phyloP scores from a whole-genome alignment of 495 filamentous ascomycete genomes.

The Cairneyella variabilis region DNA sequence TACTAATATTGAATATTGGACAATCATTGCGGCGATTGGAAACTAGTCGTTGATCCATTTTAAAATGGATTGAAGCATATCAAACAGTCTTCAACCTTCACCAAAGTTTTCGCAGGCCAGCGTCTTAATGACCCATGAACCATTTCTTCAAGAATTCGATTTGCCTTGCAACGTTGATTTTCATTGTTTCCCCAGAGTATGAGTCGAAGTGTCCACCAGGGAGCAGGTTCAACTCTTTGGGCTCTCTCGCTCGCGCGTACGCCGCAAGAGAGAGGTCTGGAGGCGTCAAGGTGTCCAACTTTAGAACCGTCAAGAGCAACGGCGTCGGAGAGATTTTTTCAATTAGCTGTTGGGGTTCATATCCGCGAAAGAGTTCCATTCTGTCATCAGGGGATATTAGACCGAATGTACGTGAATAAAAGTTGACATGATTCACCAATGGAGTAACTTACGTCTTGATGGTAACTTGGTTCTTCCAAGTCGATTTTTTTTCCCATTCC shows the following conservation, averaged over 20 bases:
- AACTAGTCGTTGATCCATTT: no score
- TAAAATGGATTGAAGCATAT: no score
- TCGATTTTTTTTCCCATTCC: not conserved
- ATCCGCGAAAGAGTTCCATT: slow-evolving; percentile 25
- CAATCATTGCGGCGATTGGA: no score
- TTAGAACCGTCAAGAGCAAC: slow-evolving; percentile 29
- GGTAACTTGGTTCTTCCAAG: slow-evolving; percentile 30
- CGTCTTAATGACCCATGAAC: no score
- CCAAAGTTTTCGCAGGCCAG: no score
- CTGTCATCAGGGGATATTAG: slow-evolving; percentile 10
- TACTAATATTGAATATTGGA: no score
- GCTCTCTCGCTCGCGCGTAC: slow-evolving; percentile 26
- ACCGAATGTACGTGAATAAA: slow-evolving; percentile 21
- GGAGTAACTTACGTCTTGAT: slow-evolving; percentile 15
- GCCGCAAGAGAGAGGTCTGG: slow-evolving; percentile 24
- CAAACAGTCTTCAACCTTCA: no score
- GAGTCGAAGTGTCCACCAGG: slow-evolving; percentile 28
- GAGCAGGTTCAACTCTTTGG: slow-evolving; percentile 28
- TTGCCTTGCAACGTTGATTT: no score
- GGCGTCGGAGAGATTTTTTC: slow-evolving; percentile 35
- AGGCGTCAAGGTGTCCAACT: slow-evolving; percentile 20
- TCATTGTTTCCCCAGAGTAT: no score
- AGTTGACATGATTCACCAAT: no score
- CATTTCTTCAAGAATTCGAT: no score
- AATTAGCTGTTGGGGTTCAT: slow-evolving; percentile 25